Evolutionary conservation across 2,329 filamentous ascomycete genomes (phyloP).

Genomic region (Escovopsis sp.): DNA sequence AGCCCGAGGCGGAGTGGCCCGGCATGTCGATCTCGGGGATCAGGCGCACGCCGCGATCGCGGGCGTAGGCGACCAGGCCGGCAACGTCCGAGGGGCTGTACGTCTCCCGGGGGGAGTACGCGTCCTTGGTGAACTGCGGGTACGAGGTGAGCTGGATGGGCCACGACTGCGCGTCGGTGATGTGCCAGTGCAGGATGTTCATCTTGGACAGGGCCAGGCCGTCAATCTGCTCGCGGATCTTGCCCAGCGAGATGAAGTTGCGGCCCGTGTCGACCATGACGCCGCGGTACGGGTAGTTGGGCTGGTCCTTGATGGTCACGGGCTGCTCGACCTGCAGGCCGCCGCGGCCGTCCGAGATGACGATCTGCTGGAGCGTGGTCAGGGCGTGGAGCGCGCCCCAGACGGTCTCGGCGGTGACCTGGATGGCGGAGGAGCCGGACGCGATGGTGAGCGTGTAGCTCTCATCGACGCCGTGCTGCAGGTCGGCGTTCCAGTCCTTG

Average conservation of each 20-base stretch:
- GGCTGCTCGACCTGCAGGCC: slow-evolving; percentile 36
- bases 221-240: slow-evolving; percentile 39
- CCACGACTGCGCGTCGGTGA: slow-evolving; percentile 42
- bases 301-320: slow-evolving; percentile 33
- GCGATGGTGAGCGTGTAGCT: slow-evolving; percentile 36
- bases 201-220: slow-evolving; percentile 41
- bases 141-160: slow-evolving; percentile 33
- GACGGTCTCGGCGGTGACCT: slow-evolving; percentile 33
- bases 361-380: slow-evolving; percentile 40
- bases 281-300: slow-evolving; percentile 38
- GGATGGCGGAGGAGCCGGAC: slow-evolving; percentile 23
- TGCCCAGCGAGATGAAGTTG: slow-evolving; percentile 35
- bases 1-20: slow-evolving; percentile 38
- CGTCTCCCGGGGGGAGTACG: slow-evolving; percentile 34
- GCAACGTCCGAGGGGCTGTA: slow-evolving; percentile 29
- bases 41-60: slow-evolving; percentile 37
- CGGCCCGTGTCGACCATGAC: slow-evolving; percentile 41
- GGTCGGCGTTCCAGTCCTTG: slow-evolving; percentile 27
- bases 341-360: slow-evolving; percentile 31
- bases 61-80: slow-evolving; percentile 32
- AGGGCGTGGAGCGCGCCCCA: slow-evolving; percentile 42
- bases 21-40: slow-evolving; percentile 45
- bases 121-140: slow-evolving; percentile 37
- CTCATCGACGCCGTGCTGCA: slow-evolving; percentile 42
- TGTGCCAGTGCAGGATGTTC: slow-evolving; percentile 43